Evolutionary conservation across 1,284 basidiomycete species (phyloP).

Genomic region (Rhodotorula sp.): DNA sequence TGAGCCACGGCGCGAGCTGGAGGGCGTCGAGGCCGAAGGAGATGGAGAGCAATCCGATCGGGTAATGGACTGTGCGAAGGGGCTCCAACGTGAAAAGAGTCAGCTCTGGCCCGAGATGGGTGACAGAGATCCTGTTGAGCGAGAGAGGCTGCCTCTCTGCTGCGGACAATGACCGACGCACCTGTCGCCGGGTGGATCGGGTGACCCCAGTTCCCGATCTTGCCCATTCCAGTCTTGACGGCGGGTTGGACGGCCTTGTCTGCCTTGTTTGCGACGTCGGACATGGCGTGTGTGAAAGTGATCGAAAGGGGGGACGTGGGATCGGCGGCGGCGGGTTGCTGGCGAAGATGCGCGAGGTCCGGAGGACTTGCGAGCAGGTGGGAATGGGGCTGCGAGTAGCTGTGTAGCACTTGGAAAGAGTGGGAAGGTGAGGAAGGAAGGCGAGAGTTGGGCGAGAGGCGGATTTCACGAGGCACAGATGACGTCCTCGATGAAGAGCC

Average conservation of each 20-base stretch:
- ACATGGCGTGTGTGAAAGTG: not conserved
- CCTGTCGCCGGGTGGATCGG: slow-evolving; percentile 31
- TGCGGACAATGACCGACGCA: not conserved
- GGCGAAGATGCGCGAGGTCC: not conserved
- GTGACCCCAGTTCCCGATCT: slow-evolving; percentile 4
- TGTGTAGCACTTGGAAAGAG: not conserved
- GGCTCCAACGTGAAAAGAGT: too few relatives aligned
- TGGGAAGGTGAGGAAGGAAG: too few relatives aligned
- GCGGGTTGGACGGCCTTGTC: slow-evolving; percentile 1
- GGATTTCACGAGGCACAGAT: too few relatives aligned
- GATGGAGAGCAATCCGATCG: slow-evolving; percentile 43
- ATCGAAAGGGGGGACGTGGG: not conserved
- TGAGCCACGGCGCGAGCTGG: slow-evolving; percentile 40
- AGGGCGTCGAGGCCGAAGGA: slow-evolving; percentile 43
- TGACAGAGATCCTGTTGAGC: too few relatives aligned
- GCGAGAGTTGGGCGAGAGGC: not conserved
- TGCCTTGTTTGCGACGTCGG: slow-evolving; percentile 3
- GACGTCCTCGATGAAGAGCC: too few relatives aligned
- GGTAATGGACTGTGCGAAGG: slow-evolving; percentile 26
- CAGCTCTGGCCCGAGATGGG: too few relatives aligned
- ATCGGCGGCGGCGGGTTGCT: not conserved
- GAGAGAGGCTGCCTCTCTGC: not conserved
- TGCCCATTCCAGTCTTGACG: slow-evolving; percentile 12
- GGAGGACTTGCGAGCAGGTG: not conserved
- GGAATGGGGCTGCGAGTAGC: too few relatives aligned